Base-by-base conservation (phyloP, 1,139 yeast genomes). In the Protomyces gravidus region DNA sequence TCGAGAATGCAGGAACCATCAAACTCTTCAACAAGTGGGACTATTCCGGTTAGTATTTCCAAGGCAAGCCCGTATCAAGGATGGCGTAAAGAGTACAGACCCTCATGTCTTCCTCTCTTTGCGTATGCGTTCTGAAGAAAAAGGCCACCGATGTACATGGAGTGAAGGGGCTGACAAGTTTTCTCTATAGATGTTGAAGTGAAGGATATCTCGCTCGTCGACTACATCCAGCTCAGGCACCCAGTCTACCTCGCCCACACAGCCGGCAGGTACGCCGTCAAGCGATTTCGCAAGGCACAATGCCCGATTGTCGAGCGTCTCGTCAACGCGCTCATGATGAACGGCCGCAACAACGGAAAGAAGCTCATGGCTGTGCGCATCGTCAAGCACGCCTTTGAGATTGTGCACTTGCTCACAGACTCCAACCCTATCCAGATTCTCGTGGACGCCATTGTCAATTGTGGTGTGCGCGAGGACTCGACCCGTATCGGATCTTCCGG, bases 331-430 rank as follows among this genome's bases (percentile, higher is more conserved):
- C 84, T 94, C 77, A 94, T 94, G 98, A 94, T 94, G 98, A 89
- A 94, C 86, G 99, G 99, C 83, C 92, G 98, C 85, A 94, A 94
- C 94, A 94, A 94, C 86, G 99, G 99, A 86, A 94, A 94, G 86
- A 94, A 94, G 84, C 88, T 94, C 80, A 90, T 92, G 88, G 98
- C 99, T 74, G 97, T 92, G 73, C 90, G 97, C 86, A 94, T 94
- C 78, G 89, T 94, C 78, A 88, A 92, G 85, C 98, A 92, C 84
- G 92, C 98, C 73, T 60, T 61, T 56, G 59, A 52, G 48, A 94
- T 94, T 83, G 85, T 94, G 79, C 79, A 86, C 85, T 92, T 94
- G 72, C 85, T 94, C 78, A 90, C 98, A 73, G 99, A 92, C 80
- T 94, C 85, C 80, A 94, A 94, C 96, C 99, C 99, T 77, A 79